phyloP scores from a whole-genome alignment of 129 eudicot genomes.

The Flaveria brownii region DNA sequence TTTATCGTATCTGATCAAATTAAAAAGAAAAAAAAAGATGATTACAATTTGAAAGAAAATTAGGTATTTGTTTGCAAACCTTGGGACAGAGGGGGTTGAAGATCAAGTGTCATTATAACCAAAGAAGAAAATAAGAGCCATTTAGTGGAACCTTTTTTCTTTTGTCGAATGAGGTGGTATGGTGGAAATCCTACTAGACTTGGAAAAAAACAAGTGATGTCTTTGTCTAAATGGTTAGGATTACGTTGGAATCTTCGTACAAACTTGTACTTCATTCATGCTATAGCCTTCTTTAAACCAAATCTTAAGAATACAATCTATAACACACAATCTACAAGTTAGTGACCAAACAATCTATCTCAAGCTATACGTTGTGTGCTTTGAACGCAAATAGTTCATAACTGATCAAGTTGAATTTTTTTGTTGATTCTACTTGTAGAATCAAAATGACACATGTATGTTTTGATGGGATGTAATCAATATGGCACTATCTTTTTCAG shows the following conservation, averaged over 20 bases:
- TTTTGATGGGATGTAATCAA: too few relatives aligned
- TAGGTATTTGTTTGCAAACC: slow-evolving; percentile 37
- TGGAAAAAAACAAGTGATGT: slow-evolving; percentile 28
- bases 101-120: slow-evolving; percentile 35
- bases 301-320: slow-evolving; percentile 1
- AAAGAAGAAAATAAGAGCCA: slow-evolving; percentile 27
- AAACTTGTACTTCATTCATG: slow-evolving; percentile 30
- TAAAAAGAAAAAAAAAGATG: slow-evolving; percentile 5
- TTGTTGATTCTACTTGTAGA: neutral
- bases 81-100: slow-evolving; percentile 23
- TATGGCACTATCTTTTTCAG: too few relatives aligned
- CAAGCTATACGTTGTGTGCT: too few relatives aligned
- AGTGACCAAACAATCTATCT: neutral
- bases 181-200: slow-evolving; percentile 37
- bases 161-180: slow-evolving; percentile 27
- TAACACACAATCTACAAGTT: neutral
- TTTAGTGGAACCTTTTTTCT: slow-evolving; percentile 30
- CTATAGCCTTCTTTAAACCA: neutral
- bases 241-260: slow-evolving; percentile 31
- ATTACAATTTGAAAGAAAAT: slow-evolving; percentile 30
- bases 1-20: slow-evolving; percentile 20
- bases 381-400: neutral
- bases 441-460: neutral
- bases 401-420: neutral
- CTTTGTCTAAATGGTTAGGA: slow-evolving; percentile 23